Conservation (phyloP, 768 basidiomycete genomes). For the Mycena latifolia region DNA sequence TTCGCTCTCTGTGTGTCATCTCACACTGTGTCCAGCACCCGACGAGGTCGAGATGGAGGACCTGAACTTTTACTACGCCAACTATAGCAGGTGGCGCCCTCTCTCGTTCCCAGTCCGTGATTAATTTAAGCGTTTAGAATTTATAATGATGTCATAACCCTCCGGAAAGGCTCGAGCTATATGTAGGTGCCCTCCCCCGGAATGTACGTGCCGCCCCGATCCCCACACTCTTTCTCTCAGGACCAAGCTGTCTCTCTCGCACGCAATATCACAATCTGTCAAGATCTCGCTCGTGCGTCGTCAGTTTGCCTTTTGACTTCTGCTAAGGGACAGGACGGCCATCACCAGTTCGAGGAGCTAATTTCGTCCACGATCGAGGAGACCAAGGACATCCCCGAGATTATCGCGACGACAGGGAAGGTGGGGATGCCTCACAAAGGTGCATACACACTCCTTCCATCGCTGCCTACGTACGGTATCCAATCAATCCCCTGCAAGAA, state of each 20-base stretch:
- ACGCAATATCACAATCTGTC: constrained; percentile 95
- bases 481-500: constrained; percentile 57
- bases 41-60: constrained; percentile 97
- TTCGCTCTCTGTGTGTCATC: background rate
- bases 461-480: constrained; percentile 15
- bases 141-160: constrained; percentile 97
- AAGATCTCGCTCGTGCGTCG: constrained; percentile 88
- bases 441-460: constrained; percentile 46
- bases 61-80: constrained; percentile 96
- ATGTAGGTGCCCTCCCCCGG: constrained; percentile 69
- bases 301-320: constrained; percentile 1
- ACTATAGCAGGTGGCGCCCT: constrained; percentile 85
- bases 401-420: constrained; percentile 94
- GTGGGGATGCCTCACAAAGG: constrained; percentile 92
- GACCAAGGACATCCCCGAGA: constrained; percentile 95
- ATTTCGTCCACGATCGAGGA: constrained; percentile 95
- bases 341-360: constrained; percentile 88
- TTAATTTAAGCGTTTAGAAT: constrained; percentile 62
- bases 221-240: constrained; percentile 56
- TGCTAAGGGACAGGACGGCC: background rate
- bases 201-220: background rate
- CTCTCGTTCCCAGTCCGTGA: constrained; percentile 17
- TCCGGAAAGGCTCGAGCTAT: constrained; percentile 94
- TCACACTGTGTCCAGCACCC: constrained; percentile 61
- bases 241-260: constrained; percentile 96